These are phyloP conservation scores for Thelonectria rubi DNA, from an alignment of 2,329 filamentous ascomycete species.

Conservation along the genomic window DNA sequence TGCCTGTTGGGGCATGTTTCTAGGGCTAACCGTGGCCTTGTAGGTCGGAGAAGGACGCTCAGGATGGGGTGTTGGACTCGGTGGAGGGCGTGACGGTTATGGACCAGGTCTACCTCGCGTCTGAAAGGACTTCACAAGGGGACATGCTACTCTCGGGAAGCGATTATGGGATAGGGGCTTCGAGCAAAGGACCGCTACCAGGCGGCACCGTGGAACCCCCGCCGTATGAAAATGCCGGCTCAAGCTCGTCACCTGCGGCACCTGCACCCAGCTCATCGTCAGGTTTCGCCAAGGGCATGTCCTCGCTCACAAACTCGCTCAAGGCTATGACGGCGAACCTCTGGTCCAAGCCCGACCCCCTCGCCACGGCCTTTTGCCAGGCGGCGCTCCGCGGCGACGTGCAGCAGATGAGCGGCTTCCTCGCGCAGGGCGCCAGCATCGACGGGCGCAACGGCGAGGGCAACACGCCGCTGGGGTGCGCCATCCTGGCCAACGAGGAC, in stretches of 20 bases:
- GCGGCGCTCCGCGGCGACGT: constrained; percentile 47
- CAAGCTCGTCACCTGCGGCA: constrained; percentile 25
- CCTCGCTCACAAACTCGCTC: constrained; percentile 47
- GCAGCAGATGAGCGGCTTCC: constrained; percentile 45
- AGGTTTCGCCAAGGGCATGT: constrained; percentile 36
- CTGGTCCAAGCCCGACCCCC: constrained; percentile 48
- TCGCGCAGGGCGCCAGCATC: constrained; percentile 48
- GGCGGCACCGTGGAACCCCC: constrained; percentile 34
- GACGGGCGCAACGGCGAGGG: constrained; percentile 50
- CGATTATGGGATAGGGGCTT: constrained; percentile 23
- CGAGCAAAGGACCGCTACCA: constrained; percentile 28
- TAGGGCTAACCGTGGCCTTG: neutral
- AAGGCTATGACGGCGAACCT: constrained; percentile 48
- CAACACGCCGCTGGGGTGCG: constrained; percentile 47
- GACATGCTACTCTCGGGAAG: constrained; percentile 30
- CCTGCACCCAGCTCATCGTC: constrained; percentile 20
- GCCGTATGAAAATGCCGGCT: constrained; percentile 33
- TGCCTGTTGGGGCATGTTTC: neutral
- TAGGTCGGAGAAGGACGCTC: constrained; percentile 34
- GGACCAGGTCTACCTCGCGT: constrained; percentile 33
- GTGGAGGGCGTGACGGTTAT: constrained; percentile 31
- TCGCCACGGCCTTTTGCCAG: constrained; percentile 50
- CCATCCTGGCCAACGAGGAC: constrained; percentile 45
- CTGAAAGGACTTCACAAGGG: constrained; percentile 28
- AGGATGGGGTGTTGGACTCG: constrained; percentile 38